Conservation (phyloP, 495 filamentous ascomycete genomes). For the Tetracladium marchalianum region DNA sequence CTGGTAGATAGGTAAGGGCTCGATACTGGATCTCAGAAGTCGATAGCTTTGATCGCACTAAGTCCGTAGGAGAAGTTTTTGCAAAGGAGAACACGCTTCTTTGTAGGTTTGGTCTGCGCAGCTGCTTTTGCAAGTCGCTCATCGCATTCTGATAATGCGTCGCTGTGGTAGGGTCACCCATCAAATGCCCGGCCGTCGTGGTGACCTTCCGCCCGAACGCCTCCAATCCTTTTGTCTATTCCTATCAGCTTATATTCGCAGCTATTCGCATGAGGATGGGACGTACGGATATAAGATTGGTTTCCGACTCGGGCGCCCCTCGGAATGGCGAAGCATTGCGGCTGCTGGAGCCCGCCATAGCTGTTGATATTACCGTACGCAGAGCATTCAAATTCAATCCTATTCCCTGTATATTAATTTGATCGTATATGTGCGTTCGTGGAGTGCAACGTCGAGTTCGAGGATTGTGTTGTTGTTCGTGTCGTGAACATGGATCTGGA, state of each 20-base stretch:
- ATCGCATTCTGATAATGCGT: slow-evolving; percentile 76
- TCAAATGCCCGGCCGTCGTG: slow-evolving; percentile 82
- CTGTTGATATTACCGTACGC: slow-evolving; percentile 17
- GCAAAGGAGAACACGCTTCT: slow-evolving; percentile 82
- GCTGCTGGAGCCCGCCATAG: slow-evolving; percentile 44
- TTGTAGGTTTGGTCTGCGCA: slow-evolving; percentile 74
- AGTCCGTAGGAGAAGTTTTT: slow-evolving; percentile 78
- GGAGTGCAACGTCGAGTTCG: too few relatives aligned
- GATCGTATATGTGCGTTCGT: too few relatives aligned
- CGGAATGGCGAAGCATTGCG: slow-evolving; percentile 37
- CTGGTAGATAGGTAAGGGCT: slow-evolving; percentile 78
- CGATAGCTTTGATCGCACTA: slow-evolving; percentile 87
- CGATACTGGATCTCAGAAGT: slow-evolving; percentile 90
- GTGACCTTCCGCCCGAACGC: slow-evolving; percentile 93
- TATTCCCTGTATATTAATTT: background rate
- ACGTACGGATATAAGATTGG: slow-evolving; percentile 41
- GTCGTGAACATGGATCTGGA: too few relatives aligned
- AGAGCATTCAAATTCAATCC: slow-evolving; percentile 11
- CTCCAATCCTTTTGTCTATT: slow-evolving; percentile 77
- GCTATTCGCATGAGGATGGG: background rate
- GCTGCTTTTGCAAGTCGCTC: slow-evolving; percentile 78
- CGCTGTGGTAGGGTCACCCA: slow-evolving; percentile 53
- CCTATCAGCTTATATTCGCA: background rate
- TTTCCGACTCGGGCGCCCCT: slow-evolving; percentile 28
- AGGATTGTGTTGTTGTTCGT: background rate